Percentiles rank a stretch among this genome's conserved stretches.
Evolutionary conservation across 371 early-diverging fungal species (phyloP).

Genomic region (Rhizomucor miehei): DNA sequence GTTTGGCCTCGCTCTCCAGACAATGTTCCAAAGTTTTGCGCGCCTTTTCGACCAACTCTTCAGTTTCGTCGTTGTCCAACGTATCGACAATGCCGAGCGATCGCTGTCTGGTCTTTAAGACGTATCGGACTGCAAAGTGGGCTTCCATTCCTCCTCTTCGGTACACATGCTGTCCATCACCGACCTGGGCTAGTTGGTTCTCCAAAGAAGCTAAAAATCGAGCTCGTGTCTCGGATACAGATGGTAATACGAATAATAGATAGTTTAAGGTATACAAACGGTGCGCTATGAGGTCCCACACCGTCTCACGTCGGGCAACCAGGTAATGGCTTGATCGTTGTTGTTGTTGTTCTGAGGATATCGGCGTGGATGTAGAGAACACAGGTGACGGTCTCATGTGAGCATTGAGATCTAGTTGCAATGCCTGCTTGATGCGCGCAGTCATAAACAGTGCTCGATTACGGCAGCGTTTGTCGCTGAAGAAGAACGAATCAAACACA

Average conservation of each 20-base stretch:
- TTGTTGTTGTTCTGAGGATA: slow-evolving; percentile 1
- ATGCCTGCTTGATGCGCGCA: slow-evolving; percentile 34
- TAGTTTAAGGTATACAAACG: slow-evolving; percentile 46
- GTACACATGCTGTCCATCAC: slow-evolving; percentile 26
- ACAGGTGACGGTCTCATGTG: slow-evolving; percentile 5
- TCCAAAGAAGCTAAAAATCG: slow-evolving; percentile 26
- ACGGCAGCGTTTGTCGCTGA: slow-evolving; percentile 46
- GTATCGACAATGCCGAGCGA: slow-evolving; percentile 9
- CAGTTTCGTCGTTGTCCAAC: slow-evolving; percentile 21
- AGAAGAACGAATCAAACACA: slow-evolving; percentile 43
- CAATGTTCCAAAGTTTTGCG: slow-evolving; percentile 38
- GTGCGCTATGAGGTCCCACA: slow-evolving; percentile 38
- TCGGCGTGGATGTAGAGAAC: slow-evolving; percentile 16
- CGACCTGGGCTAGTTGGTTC: slow-evolving; percentile 15
- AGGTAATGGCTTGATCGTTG: background rate
- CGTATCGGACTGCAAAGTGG: slow-evolving; percentile 41
- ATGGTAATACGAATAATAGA: slow-evolving; percentile 39
- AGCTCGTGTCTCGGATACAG: slow-evolving; percentile 24
- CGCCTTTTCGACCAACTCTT: slow-evolving; percentile 29
- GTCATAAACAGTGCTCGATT: slow-evolving; percentile 47
- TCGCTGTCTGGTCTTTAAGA: slow-evolving; percentile 12
- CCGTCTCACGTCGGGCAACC: slow-evolving; percentile 8
- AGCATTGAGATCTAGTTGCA: slow-evolving; percentile 14
- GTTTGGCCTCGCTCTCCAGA: slow-evolving; percentile 44
- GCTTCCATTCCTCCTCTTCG: slow-evolving; percentile 41